Base-by-base conservation (phyloP, 306 rosid genomes). In the Begonia peltatifolia region DNA sequence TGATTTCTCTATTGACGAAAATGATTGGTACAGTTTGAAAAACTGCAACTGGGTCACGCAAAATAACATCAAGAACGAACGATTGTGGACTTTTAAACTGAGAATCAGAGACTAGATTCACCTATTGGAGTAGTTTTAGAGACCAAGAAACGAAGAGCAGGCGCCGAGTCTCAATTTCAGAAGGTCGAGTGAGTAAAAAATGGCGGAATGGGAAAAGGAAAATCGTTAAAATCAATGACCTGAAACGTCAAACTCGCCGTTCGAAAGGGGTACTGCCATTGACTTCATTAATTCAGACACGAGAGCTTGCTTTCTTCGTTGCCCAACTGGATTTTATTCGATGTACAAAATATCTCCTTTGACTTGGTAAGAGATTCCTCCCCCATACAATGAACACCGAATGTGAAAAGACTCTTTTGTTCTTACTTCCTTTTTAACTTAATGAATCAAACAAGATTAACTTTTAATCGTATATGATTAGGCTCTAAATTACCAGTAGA, bases 21-120 rank as follows among this genome's bases (percentile, higher is more conserved):
- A 48, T 10, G 6, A 30, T 52, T 12, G 6, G 55, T 22, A 10
- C 30, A 2, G 56, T 52, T 23, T 12, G 9, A 1, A 25, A 52
- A 9, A 52, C 9, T 16, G 3, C 38, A 12, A 3, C 10, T 8
- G 8, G 30, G 14, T 22, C 42, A 2, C 12, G n/a, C 20, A 46
- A n/a, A 57, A 11, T 10, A 23, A 4, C 38, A 30, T 30, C 38
- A 30, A 30, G 38, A 30, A 30, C 8, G 8, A 3, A 9, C n/a
- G 1, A 16, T 9, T 3, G 0, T 22, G 9, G 22, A 9, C 10
- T 57, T 0, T 12, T 7, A 38, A 9, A 15, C 9, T 57, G 68
- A 22, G 73, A 70, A 65, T 55, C 13, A 64, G 74, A 58, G 59
- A 68, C 60, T 17, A 1, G 68, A 58, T 7, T 54, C n/a, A 20